These are phyloP conservation scores for Filosporella fistucella DNA, from an alignment of 495 filamentous ascomycete genomes.

Conservation along the genomic window DNA sequence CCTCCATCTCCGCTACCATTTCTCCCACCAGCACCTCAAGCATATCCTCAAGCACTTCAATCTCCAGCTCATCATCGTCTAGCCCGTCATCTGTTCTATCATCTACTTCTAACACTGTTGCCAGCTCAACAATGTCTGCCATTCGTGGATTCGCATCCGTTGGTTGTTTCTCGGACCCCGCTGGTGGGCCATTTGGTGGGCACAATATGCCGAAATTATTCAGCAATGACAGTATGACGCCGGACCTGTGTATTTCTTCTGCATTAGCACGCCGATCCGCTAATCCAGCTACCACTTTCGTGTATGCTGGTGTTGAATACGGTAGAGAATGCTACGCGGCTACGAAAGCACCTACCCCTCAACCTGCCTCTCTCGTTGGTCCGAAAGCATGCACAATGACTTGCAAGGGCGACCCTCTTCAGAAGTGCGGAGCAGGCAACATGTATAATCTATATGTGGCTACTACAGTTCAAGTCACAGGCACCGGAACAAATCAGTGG, in stretches of 20 bases:
- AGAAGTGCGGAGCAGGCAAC: slow-evolving; percentile 25
- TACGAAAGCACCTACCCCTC: slow-evolving; percentile 6
- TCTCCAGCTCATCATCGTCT: neutral
- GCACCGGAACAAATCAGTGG: neutral
- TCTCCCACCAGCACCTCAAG: neutral
- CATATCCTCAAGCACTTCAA: neutral
- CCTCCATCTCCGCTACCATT: neutral
- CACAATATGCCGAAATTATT: slow-evolving; percentile 21
- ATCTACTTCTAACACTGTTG: neutral
- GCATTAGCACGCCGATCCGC: slow-evolving; percentile 6
- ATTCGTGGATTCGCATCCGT: slow-evolving; percentile 6
- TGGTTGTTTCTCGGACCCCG: slow-evolving; percentile 24
- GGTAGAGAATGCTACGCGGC: slow-evolving; percentile 20
- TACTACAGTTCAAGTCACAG: slow-evolving; percentile 6
- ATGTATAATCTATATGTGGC: slow-evolving; percentile 21
- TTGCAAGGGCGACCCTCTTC: slow-evolving; percentile 23
- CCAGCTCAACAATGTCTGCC: slow-evolving; percentile 1
- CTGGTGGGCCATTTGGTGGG: slow-evolving; percentile 23
- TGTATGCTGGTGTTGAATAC: slow-evolving; percentile 24
- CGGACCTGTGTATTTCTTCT: slow-evolving; percentile 15
- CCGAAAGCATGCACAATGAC: slow-evolving; percentile 20
- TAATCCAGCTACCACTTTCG: slow-evolving; percentile 11
- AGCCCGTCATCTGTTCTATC: neutral
- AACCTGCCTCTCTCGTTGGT: slow-evolving; percentile 10
- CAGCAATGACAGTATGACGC: slow-evolving; percentile 17